A percentile compares a stretch with the other conserved stretches of the same genome.
phyloP scores from a whole-genome alignment of 306 rosid genomes.

The Lathyrus aphaca region DNA sequence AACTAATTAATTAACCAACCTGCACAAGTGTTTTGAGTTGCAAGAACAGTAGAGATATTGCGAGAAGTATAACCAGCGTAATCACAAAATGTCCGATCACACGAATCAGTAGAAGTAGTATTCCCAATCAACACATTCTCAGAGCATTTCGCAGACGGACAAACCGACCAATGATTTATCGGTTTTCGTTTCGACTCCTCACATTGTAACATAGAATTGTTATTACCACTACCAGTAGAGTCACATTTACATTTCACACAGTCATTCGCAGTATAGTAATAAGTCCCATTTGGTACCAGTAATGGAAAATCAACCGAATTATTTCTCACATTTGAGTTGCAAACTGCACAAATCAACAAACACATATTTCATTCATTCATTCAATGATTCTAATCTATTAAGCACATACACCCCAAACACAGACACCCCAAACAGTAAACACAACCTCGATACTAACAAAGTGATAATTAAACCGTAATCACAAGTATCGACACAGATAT shows the following conservation, averaged over 20 bases:
- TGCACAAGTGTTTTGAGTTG: constrained; percentile 53
- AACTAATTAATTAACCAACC: constrained; percentile 48
- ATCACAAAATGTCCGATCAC: constrained; percentile 57
- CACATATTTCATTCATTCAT: not conserved
- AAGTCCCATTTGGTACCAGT: constrained; percentile 58
- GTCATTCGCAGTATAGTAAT: constrained; percentile 58
- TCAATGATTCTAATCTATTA: not conserved
- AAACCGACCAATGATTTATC: constrained; percentile 43
- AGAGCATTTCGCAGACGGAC: constrained; percentile 63
- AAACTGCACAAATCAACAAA: constrained; percentile 52
- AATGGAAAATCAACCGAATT: constrained; percentile 60
- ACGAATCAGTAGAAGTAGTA: constrained; percentile 40
- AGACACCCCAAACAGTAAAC: too few relatives aligned
- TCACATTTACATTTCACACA: constrained; percentile 76
- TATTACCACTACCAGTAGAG: constrained; percentile 15
- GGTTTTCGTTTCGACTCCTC: constrained; percentile 55
- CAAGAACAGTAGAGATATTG: constrained; percentile 45
- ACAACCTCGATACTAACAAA: too few relatives aligned
- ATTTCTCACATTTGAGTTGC: constrained; percentile 52
- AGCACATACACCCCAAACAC: too few relatives aligned
- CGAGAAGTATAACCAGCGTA: constrained; percentile 59
- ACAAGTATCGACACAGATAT: too few relatives aligned
- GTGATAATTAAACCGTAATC: too few relatives aligned
- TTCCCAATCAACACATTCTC: constrained; percentile 46
- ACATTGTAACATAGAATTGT: constrained; percentile 61